Evolutionary conservation across 2,329 filamentous ascomycete species (phyloP).

Genomic region (Colletotrichum brevisporum): DNA sequence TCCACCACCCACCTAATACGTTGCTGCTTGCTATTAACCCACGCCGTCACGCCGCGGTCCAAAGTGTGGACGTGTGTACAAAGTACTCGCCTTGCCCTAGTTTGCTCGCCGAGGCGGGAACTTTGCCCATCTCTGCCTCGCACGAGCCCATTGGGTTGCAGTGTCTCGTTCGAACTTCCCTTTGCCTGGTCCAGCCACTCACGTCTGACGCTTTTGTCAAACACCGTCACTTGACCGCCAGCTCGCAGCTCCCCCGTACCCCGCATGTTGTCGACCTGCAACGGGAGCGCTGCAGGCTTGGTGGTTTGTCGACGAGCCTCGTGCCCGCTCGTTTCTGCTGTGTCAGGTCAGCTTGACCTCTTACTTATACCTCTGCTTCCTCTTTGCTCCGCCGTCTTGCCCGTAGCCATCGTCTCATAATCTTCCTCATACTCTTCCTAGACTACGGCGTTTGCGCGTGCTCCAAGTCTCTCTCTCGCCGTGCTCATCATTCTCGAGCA

Average conservation of each 20-base stretch:
- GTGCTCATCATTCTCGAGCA: slow-evolving; percentile 13
- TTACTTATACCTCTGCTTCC: slow-evolving; percentile 6
- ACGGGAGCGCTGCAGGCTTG: slow-evolving; percentile 8
- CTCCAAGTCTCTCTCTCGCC: not conserved
- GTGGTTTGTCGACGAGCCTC: slow-evolving; percentile 29
- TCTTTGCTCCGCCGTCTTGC: not conserved
- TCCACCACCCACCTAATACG: too few species aligned
- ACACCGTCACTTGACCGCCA: slow-evolving; percentile 36
- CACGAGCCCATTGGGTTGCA: slow-evolving; percentile 36
- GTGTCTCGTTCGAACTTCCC: slow-evolving; percentile 31
- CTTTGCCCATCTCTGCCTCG: slow-evolving; percentile 34
- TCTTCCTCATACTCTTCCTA: not conserved
- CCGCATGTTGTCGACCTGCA: slow-evolving; percentile 38
- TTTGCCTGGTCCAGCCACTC: slow-evolving; percentile 31
- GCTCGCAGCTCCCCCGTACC: slow-evolving; percentile 25
- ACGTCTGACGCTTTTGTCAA: slow-evolving; percentile 32
- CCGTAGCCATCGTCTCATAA: not conserved
- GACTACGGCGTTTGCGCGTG: not conserved
- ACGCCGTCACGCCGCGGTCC: too few species aligned
- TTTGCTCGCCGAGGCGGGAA: slow-evolving; percentile 32
- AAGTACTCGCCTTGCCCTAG: slow-evolving; percentile 25
- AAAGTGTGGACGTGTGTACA: not conserved
- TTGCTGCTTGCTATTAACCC: too few species aligned
- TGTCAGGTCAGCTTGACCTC: slow-evolving; percentile 35
- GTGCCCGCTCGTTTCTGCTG: slow-evolving; percentile 32